Percentiles rank a stretch among this genome's conserved stretches.
These are phyloP conservation scores for Elaeagnus macrophylla DNA, from an alignment of 306 rosid genomes.

Conservation along the genomic window DNA sequence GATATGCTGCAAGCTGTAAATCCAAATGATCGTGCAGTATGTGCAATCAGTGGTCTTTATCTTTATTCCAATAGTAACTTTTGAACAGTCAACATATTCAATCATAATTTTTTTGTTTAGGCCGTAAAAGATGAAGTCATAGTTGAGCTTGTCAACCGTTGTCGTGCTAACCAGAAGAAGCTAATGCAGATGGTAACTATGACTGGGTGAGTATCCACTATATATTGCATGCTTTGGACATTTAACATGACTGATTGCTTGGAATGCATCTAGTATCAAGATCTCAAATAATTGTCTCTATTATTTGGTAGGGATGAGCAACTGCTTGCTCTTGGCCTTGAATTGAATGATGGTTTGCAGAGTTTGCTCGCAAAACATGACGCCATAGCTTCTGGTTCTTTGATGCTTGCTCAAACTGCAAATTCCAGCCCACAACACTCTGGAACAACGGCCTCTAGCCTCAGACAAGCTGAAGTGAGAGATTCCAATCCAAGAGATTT, in stretches of 20 bases:
- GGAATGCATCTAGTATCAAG: not conserved
- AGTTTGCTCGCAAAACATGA: constrained; percentile 79
- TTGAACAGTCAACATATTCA: not conserved
- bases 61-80: constrained; percentile 13
- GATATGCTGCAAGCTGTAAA: constrained; percentile 93
- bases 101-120: constrained; percentile 32
- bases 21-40: constrained; percentile 64
- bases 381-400: constrained; percentile 82
- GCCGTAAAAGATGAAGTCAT: constrained; percentile 84
- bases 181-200: constrained; percentile 96
- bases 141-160: constrained; percentile 70
- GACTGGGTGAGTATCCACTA: constrained; percentile 60
- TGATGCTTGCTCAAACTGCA: constrained; percentile 41
- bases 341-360: constrained; percentile 72
- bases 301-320: constrained; percentile 70
- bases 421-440: constrained; percentile 33
- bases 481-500: constrained; percentile 33
- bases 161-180: constrained; percentile 86
- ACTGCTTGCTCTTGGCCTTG: constrained; percentile 89
- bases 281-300: constrained; percentile 14
- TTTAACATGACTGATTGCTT: not conserved
- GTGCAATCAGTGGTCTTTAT: constrained; percentile 16
- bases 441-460: constrained; percentile 35
- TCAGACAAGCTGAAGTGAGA: constrained; percentile 34
- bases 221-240: not conserved